phyloP scores from a whole-genome alignment of 441 rosid species.

The Capsella rubella region DNA sequence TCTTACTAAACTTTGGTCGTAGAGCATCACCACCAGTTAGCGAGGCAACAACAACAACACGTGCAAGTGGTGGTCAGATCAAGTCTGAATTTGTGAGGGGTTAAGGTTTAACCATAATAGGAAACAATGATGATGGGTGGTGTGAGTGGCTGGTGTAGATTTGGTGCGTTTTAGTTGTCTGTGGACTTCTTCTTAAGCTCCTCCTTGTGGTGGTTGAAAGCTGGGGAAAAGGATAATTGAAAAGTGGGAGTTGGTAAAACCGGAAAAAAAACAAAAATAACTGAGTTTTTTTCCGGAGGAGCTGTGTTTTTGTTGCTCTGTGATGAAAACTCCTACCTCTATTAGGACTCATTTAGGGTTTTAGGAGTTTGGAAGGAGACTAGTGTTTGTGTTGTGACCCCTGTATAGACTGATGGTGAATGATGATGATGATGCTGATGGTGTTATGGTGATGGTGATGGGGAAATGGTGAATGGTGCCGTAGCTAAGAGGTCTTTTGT shows the following conservation, averaged over 20 bases:
- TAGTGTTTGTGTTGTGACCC: conserved; percentile 38
- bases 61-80: conserved; percentile 53
- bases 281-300: conserved; percentile 46
- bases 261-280: not conserved
- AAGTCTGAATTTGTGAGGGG: conserved; percentile 75
- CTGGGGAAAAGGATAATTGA: conserved; percentile 19
- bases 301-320: conserved; percentile 61
- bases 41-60: conserved; percentile 36
- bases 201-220: conserved; percentile 16
- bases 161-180: conserved; percentile 1
- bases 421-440: not conserved
- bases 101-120: conserved; percentile 34
- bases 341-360: conserved; percentile 32
- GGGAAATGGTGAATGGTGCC: not conserved
- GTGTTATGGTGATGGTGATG: conserved; percentile 21
- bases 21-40: conserved; percentile 51
- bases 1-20: conserved; percentile 63
- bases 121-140: not conserved
- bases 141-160: conserved; percentile 31
- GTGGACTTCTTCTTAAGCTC: conserved; percentile 2
- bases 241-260: conserved; percentile 38
- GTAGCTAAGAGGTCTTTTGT: conserved; percentile 33
- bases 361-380: conserved; percentile 42
- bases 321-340: conserved; percentile 43
- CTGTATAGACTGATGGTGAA: conserved; percentile 41